Conservation (phyloP, 176 grass and related monocot species). For the Pharus latifolius region DNA sequence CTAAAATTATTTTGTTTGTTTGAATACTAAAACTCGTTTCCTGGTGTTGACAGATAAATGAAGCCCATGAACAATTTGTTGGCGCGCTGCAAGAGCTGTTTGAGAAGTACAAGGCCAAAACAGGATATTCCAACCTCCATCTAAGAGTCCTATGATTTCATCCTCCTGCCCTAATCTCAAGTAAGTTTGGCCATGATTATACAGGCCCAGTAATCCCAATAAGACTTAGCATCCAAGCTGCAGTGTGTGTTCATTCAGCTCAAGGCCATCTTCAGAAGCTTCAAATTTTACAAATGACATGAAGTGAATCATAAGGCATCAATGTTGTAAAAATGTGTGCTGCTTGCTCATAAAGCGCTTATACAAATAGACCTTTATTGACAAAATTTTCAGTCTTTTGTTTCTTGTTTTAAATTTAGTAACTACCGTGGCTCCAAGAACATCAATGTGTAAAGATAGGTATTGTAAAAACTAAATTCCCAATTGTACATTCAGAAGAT, state of each 20-base stretch:
- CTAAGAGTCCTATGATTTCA: conserved; percentile 54
- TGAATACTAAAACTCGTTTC: background rate
- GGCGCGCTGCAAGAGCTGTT: conserved; percentile 54
- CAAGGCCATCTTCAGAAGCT: background rate
- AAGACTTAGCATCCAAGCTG: background rate
- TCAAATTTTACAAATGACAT: background rate
- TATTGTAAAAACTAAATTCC: too few relatives aligned
- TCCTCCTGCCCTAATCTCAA: background rate
- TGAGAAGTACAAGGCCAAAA: conserved; percentile 62
- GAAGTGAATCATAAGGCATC: background rate
- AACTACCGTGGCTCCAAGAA: too few relatives aligned
- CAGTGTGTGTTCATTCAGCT: background rate
- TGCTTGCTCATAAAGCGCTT: background rate
- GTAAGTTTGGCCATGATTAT: conserved; percentile 8
- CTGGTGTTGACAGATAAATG: conserved; percentile 48
- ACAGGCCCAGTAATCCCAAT: background rate
- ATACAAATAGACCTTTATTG: background rate
- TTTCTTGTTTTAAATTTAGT: background rate
- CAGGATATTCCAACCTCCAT: conserved; percentile 49
- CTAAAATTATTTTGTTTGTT: background rate
- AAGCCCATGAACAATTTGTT: conserved; percentile 64
- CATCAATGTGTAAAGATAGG: too few relatives aligned
- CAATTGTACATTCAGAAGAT: too few relatives aligned
- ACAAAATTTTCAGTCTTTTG: background rate
- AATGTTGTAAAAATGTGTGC: background rate